Base-by-base conservation (phyloP, 257 asterid genomes). In the Osmanthus fragrans region DNA sequence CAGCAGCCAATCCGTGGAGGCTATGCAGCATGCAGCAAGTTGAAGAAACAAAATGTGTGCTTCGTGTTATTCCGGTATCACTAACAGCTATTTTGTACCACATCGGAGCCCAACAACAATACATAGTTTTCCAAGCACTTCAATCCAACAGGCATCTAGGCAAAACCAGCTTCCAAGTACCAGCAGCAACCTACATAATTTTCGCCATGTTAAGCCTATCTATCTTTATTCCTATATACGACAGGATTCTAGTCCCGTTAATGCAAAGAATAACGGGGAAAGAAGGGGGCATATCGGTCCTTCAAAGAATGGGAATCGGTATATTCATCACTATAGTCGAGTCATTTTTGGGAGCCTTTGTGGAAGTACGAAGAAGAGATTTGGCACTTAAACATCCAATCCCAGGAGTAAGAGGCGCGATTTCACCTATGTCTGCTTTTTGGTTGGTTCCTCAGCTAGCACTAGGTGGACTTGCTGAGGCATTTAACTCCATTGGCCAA, bases 371-470 rank as follows among this genome's bases (percentile, higher is more conserved):
- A 16, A 76, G 96, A 36, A 82, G 98, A 71, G 63, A 39, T 0
- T 15, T 84, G 37, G 90, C 88, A 1, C 84, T 81, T 0, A 33
- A 78, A 6, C 25, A 2, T 42, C 86, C 90, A 39, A 39, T 65
- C 33, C 25, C 15, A 6, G 87, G 85, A 21, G 21, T 71, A n/a
- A 81, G 85, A 7, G 82, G 86, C 2, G 40, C 72, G 0, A 73
- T 84, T 47, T 91, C 94, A 0, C 71, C 94, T 15, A 86, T 90
- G 98, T 87, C 91, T 0, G 93, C 88, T 0, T 72, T 84, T 70
- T 91, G 97, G 96, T 45, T 91, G 72, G 82, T 90, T 34, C 98
- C 97, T 7, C 97, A 91, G 84, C 84, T 90, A 42, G 83, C 84
- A 0, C 37, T 92, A 37, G 84, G 87, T 0, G 98, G 98, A n/a